Percentiles rank a stretch among this genome's conserved stretches.
phyloP scores from a whole-genome alignment of 306 rosid species.

The Quercus variabilis region DNA sequence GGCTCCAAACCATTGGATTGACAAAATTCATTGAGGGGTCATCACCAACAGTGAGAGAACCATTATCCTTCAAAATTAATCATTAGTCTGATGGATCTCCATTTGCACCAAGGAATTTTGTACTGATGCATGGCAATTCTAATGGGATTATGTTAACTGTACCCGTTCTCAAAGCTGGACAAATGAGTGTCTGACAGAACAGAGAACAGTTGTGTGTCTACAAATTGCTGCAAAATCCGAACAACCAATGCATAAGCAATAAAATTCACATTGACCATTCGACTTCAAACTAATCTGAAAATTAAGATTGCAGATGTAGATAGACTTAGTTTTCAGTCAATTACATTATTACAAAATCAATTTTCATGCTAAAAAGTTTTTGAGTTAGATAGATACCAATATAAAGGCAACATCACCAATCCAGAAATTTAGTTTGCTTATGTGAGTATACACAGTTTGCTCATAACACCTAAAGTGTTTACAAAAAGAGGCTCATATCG shows the following conservation, averaged over 20 bases:
- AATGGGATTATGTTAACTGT: constrained; percentile 16
- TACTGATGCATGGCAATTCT: not conserved
- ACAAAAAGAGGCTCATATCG: not conserved
- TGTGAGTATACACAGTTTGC: not conserved
- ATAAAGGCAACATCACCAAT: not conserved
- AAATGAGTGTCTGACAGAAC: constrained; percentile 77
- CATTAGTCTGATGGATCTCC: constrained; percentile 8
- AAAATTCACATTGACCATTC: not conserved
- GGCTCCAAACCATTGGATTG: constrained; percentile 22
- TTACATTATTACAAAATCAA: not conserved
- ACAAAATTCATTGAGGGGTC: constrained; percentile 1
- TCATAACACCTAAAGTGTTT: not conserved
- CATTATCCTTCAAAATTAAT: constrained; percentile 4
- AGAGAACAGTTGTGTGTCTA: constrained; percentile 82
- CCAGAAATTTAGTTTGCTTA: not conserved
- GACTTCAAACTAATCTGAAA: not conserved
- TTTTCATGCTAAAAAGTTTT: not conserved
- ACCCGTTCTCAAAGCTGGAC: constrained; percentile 70
- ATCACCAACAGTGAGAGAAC: constrained; percentile 7
- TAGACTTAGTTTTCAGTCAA: not conserved
- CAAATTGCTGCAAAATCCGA: constrained; percentile 59
- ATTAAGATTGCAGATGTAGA: not conserved
- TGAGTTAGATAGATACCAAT: not conserved
- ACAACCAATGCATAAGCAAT: constrained; percentile 12
- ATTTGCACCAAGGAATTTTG: constrained; percentile 16